Conservation (phyloP, 129 eudicot species). For the Glebionis coronaria region DNA sequence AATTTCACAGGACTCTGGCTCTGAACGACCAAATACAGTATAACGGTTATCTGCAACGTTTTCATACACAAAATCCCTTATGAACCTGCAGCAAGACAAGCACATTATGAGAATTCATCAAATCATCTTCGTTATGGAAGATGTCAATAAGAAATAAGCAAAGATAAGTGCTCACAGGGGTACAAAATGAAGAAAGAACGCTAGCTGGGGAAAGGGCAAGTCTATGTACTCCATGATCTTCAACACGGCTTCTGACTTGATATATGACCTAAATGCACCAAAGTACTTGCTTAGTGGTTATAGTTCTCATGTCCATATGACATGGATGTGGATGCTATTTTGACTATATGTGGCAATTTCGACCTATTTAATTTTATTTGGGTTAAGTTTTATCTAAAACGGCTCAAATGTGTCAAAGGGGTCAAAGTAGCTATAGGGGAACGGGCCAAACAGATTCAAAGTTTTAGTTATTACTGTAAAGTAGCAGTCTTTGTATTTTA, state of each 20-base stretch:
- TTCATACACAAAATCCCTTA: slow-evolving; percentile 82
- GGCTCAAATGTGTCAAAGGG: too few species aligned
- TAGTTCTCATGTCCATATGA: neutral
- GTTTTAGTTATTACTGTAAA: neutral
- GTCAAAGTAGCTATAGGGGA: too few species aligned
- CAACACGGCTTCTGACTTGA: slow-evolving; percentile 92
- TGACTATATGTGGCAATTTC: too few species aligned
- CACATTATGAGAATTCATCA: neutral
- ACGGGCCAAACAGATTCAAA: too few species aligned
- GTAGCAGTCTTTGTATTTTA: neutral
- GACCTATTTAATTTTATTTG: too few species aligned
- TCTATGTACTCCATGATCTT: slow-evolving; percentile 97
- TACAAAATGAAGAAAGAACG: slow-evolving; percentile 76
- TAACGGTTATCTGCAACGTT: slow-evolving; percentile 88
- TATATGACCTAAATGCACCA: slow-evolving; percentile 60
- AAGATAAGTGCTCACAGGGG: slow-evolving; percentile 60
- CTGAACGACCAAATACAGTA: slow-evolving; percentile 82
- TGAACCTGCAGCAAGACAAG: slow-evolving; percentile 47
- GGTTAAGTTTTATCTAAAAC: too few species aligned
- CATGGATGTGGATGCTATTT: neutral
- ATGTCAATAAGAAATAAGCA: neutral
- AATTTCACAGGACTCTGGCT: slow-evolving; percentile 82
- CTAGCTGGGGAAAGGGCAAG: slow-evolving; percentile 95
- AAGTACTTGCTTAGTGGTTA: neutral
- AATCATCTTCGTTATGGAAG: neutral